These are phyloP conservation scores for Picocystis sp. DNA, from an alignment of 163 green algal species.

Conservation along the genomic window DNA sequence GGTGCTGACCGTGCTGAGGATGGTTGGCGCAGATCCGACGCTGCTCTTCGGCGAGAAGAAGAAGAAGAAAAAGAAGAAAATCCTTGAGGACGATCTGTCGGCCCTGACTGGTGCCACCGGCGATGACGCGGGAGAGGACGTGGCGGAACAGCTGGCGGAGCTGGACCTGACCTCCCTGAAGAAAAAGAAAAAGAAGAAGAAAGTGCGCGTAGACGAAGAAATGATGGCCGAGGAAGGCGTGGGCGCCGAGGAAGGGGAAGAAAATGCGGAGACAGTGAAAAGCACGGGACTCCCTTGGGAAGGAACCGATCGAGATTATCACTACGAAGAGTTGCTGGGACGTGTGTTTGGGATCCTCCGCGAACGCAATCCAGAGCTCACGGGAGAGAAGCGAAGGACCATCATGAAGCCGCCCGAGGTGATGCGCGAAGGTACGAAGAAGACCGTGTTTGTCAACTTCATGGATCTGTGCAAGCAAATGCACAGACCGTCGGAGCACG, in stretches of 20 bases:
- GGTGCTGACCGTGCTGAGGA: no score
- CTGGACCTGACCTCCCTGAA: slow-evolving; percentile 20
- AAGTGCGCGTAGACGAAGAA: slow-evolving; percentile 19
- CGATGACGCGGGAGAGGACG: slow-evolving; percentile 21
- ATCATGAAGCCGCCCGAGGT: slow-evolving; percentile 95
- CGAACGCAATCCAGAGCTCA: slow-evolving; percentile 94
- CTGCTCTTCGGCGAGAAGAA: slow-evolving; percentile 16
- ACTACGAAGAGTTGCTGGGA: slow-evolving; percentile 89
- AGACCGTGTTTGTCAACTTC: slow-evolving; percentile 99
- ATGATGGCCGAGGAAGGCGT: slow-evolving; percentile 1
- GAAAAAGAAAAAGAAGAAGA: slow-evolving; percentile 58
- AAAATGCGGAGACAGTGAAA: slow-evolving; percentile 14
- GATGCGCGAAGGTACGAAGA: slow-evolving; percentile 96
- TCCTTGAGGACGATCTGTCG: slow-evolving; percentile 8
- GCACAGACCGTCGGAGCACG: slow-evolving; percentile 86
- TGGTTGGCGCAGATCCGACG: no score
- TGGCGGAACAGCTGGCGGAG: slow-evolving; percentile 16
- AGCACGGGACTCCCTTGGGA: slow-evolving; percentile 64
- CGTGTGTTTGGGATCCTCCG: slow-evolving; percentile 91
- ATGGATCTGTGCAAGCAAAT: slow-evolving; percentile 96
- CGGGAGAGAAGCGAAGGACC: slow-evolving; percentile 77
- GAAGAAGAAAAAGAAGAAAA: slow-evolving; percentile 14
- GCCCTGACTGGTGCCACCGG: slow-evolving; percentile 2
- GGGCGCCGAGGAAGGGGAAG: slow-evolving; percentile 9
- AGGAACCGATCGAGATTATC: slow-evolving; percentile 82